Base-by-base conservation (phyloP, 305 asterid species). In the Fraxinus greggii region DNA sequence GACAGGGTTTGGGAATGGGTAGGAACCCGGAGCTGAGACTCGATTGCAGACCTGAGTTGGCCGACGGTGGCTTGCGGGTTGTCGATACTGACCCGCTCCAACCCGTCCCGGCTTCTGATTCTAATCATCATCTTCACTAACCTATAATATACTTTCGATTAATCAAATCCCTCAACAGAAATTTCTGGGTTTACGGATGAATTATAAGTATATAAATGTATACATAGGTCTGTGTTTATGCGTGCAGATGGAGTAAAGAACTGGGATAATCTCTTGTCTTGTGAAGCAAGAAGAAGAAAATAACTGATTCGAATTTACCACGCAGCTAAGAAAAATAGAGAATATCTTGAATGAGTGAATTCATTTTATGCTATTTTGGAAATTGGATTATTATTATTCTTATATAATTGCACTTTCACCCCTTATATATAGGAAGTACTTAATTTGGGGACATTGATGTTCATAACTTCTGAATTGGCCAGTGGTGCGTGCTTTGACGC, bases 21-120 rank as follows among this genome's bases (percentile, higher is more conserved):
- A 2, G 99, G 98, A 76, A 96, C 95, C 5, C 92, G 92, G 80
- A 96, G 97, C 78, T 91, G 97, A 74, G 95, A 82, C 54, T 93
- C 92, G 83, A 96, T 92, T 82, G 80, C 91, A 32, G 93, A 81
- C 79, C 90, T 92, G 88, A 96, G 94, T 13, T 89, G 76, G 9
- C 84, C 89, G 63, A 94, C 88, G 67, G 98, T 92, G 82, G 93
- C 86, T 51, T 61, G 83, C 0, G 98, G 93, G 77, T 84, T 86
- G 17, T 86, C 94, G 84, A 96, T 85, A 21, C 91, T 87, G 83
- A 94, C 91, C 80, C 99, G 90, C 88, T 96, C 98, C 77, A 96
- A 75, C 28, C 98, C 98, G 82, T 96, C 99, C 84, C 98, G 92
- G 89, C 99, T 96, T 74, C 99, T 93, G 86, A 93, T 86, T 91